phyloP scores from a whole-genome alignment of 106 monocot species.

The Triglochin maritima region DNA sequence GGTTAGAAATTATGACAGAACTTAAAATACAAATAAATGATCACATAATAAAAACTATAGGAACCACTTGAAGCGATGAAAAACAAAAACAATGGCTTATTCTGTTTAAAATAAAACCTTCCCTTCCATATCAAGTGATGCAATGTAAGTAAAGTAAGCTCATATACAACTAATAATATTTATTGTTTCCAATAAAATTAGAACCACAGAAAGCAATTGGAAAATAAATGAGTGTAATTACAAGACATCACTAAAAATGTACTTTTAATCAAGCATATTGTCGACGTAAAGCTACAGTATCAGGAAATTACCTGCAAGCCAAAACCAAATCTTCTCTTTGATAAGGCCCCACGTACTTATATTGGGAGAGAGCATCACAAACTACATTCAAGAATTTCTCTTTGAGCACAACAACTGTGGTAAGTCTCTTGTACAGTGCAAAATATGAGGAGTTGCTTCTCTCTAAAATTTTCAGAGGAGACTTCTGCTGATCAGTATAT shows the following conservation, averaged over 20 bases:
- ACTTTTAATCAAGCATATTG: background rate
- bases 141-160: background rate
- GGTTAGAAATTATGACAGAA: background rate
- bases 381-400: conserved; percentile 53
- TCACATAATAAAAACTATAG: background rate
- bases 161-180: background rate
- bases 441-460: conserved; percentile 33
- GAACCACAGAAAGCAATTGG: too few relatives aligned
- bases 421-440: conserved; percentile 81
- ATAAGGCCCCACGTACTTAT: conserved; percentile 87
- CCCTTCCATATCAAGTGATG: background rate
- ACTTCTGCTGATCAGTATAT: background rate
- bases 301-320: conserved; percentile 64
- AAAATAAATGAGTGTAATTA: too few relatives aligned
- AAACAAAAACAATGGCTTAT: background rate
- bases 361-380: conserved; percentile 69
- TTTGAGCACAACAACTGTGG: conserved; percentile 62
- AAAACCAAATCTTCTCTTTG: conserved; percentile 75
- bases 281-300: background rate
- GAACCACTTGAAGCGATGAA: background rate
- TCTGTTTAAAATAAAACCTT: background rate
- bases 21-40: background rate
- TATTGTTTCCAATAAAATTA: too few relatives aligned
- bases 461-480: background rate
- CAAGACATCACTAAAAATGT: background rate